phyloP scores from a whole-genome alignment of 164 flowering plant genomes.

The Chimonanthus salicifolius region DNA sequence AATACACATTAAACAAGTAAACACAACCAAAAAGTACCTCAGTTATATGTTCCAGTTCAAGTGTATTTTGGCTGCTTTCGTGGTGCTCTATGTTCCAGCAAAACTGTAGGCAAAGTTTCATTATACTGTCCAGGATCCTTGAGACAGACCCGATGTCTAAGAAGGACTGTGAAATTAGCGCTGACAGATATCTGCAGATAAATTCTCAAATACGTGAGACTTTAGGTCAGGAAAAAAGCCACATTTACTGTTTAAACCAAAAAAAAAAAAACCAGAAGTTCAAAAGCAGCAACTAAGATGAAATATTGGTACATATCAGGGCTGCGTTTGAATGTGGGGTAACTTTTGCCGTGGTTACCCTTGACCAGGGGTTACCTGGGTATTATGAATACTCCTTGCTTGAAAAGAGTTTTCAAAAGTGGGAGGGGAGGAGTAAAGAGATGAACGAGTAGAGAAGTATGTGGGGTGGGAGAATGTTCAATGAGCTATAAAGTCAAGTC shows the following conservation, averaged over 20 bases:
- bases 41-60: conserved; percentile 69
- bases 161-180: conserved; percentile 95
- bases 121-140: conserved; percentile 88
- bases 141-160: conserved; percentile 96
- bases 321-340: no score
- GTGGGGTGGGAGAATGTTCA: no score
- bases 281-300: background rate
- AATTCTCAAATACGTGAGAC: conserved; percentile 6
- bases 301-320: no score
- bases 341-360: no score
- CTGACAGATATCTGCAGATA: conserved; percentile 80
- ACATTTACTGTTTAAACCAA: background rate
- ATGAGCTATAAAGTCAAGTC: no score
- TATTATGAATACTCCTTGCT: no score
- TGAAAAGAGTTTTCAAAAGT: no score
- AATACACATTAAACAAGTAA: background rate
- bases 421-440: no score
- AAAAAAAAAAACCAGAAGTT: background rate
- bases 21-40: conserved; percentile 47
- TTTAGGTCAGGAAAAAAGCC: background rate
- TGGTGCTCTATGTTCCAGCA: conserved; percentile 87
- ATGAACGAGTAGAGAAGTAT: no score
- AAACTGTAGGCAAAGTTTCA: conserved; percentile 92
- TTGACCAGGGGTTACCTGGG: no score
- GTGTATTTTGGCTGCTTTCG: conserved; percentile 52